phyloP scores from a whole-genome alignment of 23 red algal species.

The Chondrus crispus region DNA sequence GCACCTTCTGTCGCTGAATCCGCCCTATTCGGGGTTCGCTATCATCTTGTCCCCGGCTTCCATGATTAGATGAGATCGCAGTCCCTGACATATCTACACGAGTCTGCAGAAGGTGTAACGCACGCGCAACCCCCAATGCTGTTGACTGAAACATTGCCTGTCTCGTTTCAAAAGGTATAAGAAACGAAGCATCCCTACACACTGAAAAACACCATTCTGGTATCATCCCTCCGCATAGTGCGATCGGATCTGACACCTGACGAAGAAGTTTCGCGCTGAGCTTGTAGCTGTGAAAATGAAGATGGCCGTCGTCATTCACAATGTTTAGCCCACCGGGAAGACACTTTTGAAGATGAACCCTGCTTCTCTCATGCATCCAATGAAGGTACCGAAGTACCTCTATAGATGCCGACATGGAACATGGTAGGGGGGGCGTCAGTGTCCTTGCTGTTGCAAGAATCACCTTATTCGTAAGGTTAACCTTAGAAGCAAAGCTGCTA shows the following conservation, averaged over 20 bases:
- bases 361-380: conserved; percentile 43
- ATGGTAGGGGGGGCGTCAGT: neutral
- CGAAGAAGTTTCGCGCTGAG: conserved; percentile 76
- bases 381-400: conserved; percentile 38
- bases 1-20: conserved; percentile 92
- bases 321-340: conserved; percentile 3
- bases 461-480: neutral
- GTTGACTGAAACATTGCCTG: conserved; percentile 77
- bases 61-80: conserved; percentile 18
- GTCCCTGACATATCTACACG: conserved; percentile 55
- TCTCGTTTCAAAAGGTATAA: conserved; percentile 85
- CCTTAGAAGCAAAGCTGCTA: neutral
- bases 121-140: conserved; percentile 80
- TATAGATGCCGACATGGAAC: neutral
- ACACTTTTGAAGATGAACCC: neutral
- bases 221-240: conserved; percentile 66
- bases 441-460: neutral
- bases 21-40: conserved; percentile 75
- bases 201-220: conserved; percentile 76
- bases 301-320: too few relatives aligned
- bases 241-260: conserved; percentile 90
- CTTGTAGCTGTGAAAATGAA: conserved; percentile 75
- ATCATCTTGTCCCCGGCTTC: conserved; percentile 9
- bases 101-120: conserved; percentile 76
- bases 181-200: conserved; percentile 63